phyloP scores from a whole-genome alignment of 148 eudicot genomes.

The Fallopia convolvulus region DNA sequence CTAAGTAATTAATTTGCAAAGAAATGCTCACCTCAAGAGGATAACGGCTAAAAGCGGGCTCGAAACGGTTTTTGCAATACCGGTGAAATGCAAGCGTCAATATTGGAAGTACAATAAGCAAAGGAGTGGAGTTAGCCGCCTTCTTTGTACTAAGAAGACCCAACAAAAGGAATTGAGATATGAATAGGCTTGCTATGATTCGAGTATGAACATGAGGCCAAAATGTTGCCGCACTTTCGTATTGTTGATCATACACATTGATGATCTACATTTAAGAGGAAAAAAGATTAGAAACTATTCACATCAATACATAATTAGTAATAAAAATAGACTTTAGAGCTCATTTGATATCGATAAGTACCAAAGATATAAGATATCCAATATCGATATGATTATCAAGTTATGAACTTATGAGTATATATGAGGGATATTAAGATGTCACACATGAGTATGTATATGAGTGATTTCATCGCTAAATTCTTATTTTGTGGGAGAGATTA shows the following conservation, averaged over 20 bases:
- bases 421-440: too few species aligned
- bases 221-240: slow-evolving; percentile 89
- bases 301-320: neutral
- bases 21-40: slow-evolving; percentile 72
- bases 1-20: too few species aligned
- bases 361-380: too few species aligned
- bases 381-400: too few species aligned
- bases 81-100: slow-evolving; percentile 79
- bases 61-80: slow-evolving; percentile 87
- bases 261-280: slow-evolving; percentile 48
- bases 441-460: too few species aligned
- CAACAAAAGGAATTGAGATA: slow-evolving; percentile 80
- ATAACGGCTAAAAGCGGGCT: slow-evolving; percentile 78
- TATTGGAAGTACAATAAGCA: slow-evolving; percentile 65
- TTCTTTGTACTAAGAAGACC: slow-evolving; percentile 85
- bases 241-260: slow-evolving; percentile 80
- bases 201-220: slow-evolving; percentile 99
- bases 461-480: too few species aligned
- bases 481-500: too few species aligned
- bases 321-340: too few species aligned
- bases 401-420: too few species aligned
- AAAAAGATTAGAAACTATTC: neutral
- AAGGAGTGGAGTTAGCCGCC: slow-evolving; percentile 87
- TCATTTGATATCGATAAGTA: too few species aligned
- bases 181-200: slow-evolving; percentile 78